A percentile compares a stretch with the other conserved stretches of the same genome.
Evolutionary conservation across 139 green algal genomes (phyloP).

Genomic region (Astrephomene gubernaculifera): DNA sequence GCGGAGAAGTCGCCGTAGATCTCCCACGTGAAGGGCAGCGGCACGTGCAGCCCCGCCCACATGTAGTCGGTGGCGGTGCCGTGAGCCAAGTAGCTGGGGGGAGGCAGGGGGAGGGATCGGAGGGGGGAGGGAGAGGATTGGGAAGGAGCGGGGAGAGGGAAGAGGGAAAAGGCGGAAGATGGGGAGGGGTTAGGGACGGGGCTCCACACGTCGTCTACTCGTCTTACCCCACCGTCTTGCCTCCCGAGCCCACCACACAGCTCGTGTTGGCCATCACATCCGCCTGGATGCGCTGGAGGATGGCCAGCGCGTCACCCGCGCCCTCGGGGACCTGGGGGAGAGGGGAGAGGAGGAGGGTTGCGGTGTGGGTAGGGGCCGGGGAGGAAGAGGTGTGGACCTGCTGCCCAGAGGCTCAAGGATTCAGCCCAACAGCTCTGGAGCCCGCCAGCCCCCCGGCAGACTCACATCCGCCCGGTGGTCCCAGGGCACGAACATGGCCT

Average conservation of each 20-base stretch:
- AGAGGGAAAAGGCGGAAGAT: too few relatives aligned
- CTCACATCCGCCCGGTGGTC: slow-evolving; percentile 80
- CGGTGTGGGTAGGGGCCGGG: background rate
- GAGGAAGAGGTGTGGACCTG: background rate
- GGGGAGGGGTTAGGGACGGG: too few relatives aligned
- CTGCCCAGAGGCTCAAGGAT: background rate
- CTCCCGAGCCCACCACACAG: slow-evolving; percentile 90
- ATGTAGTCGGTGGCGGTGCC: slow-evolving; percentile 98
- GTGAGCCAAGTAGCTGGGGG: slow-evolving; percentile 90
- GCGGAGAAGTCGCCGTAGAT: slow-evolving; percentile 93
- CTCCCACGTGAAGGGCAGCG: slow-evolving; percentile 95
- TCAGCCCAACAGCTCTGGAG: too few relatives aligned
- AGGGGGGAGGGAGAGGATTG: too few relatives aligned
- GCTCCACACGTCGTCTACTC: background rate
- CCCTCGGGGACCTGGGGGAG: slow-evolving; percentile 36
- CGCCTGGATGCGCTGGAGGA: slow-evolving; percentile 76
- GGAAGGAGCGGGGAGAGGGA: too few relatives aligned
- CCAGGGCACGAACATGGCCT: slow-evolving; percentile 96
- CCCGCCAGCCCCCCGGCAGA: background rate
- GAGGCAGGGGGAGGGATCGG: background rate
- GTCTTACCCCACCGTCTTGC: slow-evolving; percentile 91
- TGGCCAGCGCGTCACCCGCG: slow-evolving; percentile 62
- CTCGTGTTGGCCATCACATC: slow-evolving; percentile 76
- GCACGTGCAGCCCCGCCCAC: slow-evolving; percentile 78
- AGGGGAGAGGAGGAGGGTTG: background rate